These are phyloP conservation scores for Penicillium polonicum DNA, from an alignment of 2,329 filamentous ascomycete species.

Conservation along the genomic window DNA sequence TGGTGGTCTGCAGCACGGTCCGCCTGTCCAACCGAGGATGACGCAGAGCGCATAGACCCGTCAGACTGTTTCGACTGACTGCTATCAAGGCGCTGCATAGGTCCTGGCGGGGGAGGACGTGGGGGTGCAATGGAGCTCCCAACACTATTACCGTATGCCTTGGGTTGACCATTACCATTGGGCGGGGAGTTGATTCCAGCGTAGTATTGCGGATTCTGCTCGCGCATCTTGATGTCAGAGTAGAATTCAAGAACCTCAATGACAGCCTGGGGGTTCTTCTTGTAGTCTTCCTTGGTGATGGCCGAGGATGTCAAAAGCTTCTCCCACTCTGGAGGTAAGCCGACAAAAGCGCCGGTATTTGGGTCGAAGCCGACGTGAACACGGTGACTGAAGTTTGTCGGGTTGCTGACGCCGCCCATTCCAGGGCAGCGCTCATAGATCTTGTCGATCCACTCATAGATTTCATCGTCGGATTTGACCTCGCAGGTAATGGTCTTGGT, in stretches of 20 bases:
- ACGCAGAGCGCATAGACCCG: slow-evolving; percentile 33
- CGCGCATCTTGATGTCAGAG: slow-evolving; percentile 65
- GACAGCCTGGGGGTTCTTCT: slow-evolving; percentile 84
- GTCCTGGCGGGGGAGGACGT: slow-evolving; percentile 60
- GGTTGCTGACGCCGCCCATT: slow-evolving; percentile 97
- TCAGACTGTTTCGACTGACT: slow-evolving; percentile 39
- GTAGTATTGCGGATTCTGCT: slow-evolving; percentile 62
- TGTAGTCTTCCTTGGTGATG: slow-evolving; percentile 97
- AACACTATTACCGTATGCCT: slow-evolving; percentile 52
- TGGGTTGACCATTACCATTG: slow-evolving; percentile 40
- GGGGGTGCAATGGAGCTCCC: slow-evolving; percentile 65
- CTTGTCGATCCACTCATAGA: slow-evolving; percentile 98
- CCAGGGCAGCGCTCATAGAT: slow-evolving; percentile 95
- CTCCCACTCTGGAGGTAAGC: slow-evolving; percentile 93
- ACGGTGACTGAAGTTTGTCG: slow-evolving; percentile 95
- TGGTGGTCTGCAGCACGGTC: slow-evolving; percentile 47
- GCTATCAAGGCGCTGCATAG: slow-evolving; percentile 46
- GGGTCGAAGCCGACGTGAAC: slow-evolving; percentile 98
- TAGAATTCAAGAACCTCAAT: slow-evolving; percentile 69
- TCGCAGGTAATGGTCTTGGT: slow-evolving; percentile 85
- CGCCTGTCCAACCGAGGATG: slow-evolving; percentile 55
- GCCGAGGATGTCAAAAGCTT: slow-evolving; percentile 93
- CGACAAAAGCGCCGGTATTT: slow-evolving; percentile 90
- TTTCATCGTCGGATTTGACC: slow-evolving; percentile 91
- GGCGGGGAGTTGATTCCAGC: slow-evolving; percentile 62